Conservation (phyloP, 306 rosid genomes). For the Quercus ilex region DNA sequence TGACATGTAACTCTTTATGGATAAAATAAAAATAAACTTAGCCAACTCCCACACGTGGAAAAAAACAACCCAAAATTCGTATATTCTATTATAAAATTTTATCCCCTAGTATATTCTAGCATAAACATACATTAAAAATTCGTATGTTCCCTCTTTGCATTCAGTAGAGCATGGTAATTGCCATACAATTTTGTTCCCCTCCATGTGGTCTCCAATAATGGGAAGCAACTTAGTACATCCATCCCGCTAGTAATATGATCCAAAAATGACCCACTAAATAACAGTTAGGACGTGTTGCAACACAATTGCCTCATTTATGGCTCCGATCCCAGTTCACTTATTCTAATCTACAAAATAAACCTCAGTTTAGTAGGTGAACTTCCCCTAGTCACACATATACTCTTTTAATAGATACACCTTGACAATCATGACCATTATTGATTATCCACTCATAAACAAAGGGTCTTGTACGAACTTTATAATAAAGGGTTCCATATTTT, state of each 20-base stretch:
- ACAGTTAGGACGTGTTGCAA: constrained; percentile 33
- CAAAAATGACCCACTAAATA: constrained; percentile 12
- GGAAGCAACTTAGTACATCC: constrained; percentile 15
- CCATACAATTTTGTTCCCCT: constrained; percentile 20
- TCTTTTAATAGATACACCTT: not conserved
- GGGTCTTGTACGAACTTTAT: constrained; percentile 4
- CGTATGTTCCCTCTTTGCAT: not conserved
- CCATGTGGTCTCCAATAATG: constrained; percentile 53
- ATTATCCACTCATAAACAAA: constrained; percentile 25
- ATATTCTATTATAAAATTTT: too few relatives aligned
- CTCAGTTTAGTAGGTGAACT: constrained; percentile 21
- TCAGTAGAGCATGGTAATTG: not conserved
- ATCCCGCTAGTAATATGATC: constrained; percentile 9
- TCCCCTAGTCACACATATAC: constrained; percentile 14
- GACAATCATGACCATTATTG: constrained; percentile 11
- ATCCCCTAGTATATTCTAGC: not conserved
- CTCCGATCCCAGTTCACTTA: constrained; percentile 46
- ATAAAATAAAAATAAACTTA: constrained; percentile 1
- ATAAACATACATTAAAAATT: not conserved
- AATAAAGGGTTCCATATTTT: constrained; percentile 31
- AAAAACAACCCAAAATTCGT: constrained; percentile 16
- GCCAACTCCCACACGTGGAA: not conserved
- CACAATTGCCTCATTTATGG: constrained; percentile 25
- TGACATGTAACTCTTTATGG: not conserved
- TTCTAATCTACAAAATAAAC: constrained; percentile 12